Percentiles rank a stretch among this genome's conserved stretches.
These are phyloP conservation scores for Colletotrichum higginsianum DNA, from an alignment of 2,329 filamentous ascomycete species.

Conservation along the genomic window DNA sequence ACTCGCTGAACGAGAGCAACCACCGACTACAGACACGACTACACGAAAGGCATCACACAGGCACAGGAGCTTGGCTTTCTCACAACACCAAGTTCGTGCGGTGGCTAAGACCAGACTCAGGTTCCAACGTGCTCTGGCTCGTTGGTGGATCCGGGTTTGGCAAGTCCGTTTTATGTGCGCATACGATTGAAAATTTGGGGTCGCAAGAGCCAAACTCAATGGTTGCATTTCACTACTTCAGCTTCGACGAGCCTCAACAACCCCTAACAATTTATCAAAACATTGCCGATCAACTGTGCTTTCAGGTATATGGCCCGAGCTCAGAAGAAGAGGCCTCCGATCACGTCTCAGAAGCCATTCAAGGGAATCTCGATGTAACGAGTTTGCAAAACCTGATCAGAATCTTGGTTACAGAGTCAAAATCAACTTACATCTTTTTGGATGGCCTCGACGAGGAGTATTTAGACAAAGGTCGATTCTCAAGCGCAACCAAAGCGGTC, in stretches of 20 bases:
- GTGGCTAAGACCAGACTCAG: background rate
- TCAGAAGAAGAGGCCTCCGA: background rate
- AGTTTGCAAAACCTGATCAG: background rate
- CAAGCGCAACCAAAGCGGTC: background rate
- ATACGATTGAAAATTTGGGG: background rate
- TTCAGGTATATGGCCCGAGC: background rate
- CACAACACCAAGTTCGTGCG: background rate
- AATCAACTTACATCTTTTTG: background rate
- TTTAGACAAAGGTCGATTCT: background rate
- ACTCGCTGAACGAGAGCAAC: background rate
- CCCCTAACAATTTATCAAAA: background rate
- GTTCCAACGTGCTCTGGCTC: background rate
- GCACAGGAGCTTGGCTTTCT: background rate
- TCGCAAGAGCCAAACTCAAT: background rate
- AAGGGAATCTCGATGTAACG: background rate
- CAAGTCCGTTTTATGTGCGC: background rate
- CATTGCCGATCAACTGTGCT: background rate
- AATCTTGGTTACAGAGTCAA: background rate
- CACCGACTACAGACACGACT: background rate
- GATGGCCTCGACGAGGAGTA: background rate
- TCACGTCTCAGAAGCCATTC: background rate
- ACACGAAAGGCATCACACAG: background rate
- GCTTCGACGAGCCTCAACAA: background rate
- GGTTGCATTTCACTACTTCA: background rate
- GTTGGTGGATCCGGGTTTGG: background rate